A percentile compares a stretch with the other conserved stretches of the same genome.
Conservation (phyloP, 495 filamentous ascomycete genomes). For the Penicillium desertorum region DNA sequence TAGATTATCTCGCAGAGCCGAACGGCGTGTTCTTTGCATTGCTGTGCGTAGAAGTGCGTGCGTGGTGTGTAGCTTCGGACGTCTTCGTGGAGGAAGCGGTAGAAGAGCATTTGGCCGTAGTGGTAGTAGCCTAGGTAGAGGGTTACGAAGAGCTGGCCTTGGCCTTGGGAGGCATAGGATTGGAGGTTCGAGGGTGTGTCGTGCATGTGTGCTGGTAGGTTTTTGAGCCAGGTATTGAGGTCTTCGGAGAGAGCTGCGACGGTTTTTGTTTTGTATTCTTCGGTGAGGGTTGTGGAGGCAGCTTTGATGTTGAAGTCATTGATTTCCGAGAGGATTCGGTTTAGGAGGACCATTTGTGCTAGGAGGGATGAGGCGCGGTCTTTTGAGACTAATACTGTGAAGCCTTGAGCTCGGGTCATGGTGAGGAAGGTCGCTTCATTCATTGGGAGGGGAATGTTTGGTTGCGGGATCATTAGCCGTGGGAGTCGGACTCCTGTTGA, state of each 20-base stretch:
- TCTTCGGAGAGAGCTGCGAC: conserved; percentile 25
- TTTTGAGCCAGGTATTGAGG: conserved; percentile 32
- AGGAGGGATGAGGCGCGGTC: conserved; percentile 23
- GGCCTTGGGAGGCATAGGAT: conserved; percentile 30
- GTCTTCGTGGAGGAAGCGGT: conserved; percentile 39
- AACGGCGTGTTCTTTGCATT: conserved; percentile 38
- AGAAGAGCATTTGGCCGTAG: conserved; percentile 45
- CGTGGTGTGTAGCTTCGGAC: conserved; percentile 7
- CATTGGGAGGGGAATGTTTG: conserved; percentile 29
- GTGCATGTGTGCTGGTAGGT: conserved; percentile 31
- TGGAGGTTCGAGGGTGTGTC: conserved; percentile 32
- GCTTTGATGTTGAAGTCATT: conserved; percentile 35
- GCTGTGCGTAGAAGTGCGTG: conserved; percentile 28
- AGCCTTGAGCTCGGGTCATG: conserved; percentile 15
- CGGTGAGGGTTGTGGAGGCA: conserved; percentile 15
- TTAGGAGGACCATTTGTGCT: conserved; percentile 38
- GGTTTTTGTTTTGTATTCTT: conserved; percentile 9
- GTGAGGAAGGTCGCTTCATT: conserved; percentile 29
- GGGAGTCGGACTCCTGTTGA: conserved; percentile 38
- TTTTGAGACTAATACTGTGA: conserved; percentile 4
- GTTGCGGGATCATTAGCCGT: conserved; percentile 23
- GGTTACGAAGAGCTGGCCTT: conserved; percentile 40
- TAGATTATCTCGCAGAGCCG: conserved; percentile 40
- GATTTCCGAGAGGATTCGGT: conserved; percentile 33
- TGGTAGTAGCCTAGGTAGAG: conserved; percentile 46